Base-by-base conservation (phyloP, 306 rosid genomes). In the Senna siamea region DNA sequence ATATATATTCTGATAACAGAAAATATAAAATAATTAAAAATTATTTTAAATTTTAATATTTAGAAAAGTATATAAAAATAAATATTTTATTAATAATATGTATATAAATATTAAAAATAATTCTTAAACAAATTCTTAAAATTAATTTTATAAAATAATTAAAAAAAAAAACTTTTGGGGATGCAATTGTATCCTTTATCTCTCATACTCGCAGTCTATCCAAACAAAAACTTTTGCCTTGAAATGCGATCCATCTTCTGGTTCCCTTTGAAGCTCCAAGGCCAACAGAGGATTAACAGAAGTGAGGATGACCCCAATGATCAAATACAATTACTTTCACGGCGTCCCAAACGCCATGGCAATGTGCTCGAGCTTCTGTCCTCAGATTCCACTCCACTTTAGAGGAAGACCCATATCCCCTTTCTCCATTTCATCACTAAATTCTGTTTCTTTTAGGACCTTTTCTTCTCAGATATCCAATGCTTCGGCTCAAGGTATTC, bases 301-400 rank as follows among this genome's bases (percentile, higher is more conserved):
- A 28, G 7, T 22, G 65, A 35, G 66, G 11, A 77, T 75, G 85
- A 55, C 80, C 63, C 35, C 40, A 19, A 66, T 86, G 48, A 66
- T 82, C 74, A 84, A 75, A 77, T 43, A 63, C 66, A 37, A 68
- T 59, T 62, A 26, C 79, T 37, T 46, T 72, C 85, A 65, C 55
- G 75, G 72, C 69, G 43, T 79, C 77, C 85, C 87, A 20, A 76
- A 86, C n/a, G 85, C 88, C 79, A 81, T 84, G 88, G 86, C 82
- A 55, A 58, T 90, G 86, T 78, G 84, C 80, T 86, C 93, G 4
- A 79, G 79, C 89, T 81, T 80, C 65, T 81, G 77, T 77, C 90
- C 85, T 66, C 87, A 40, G 19, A 72, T 84, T 85, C 84, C 89
- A 14, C 67, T 48, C 76, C 73, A 43, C n/a, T 70, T 83, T 20